Conservation (phyloP, 177 flowering plant species). For the Vitis hybrid region DNA sequence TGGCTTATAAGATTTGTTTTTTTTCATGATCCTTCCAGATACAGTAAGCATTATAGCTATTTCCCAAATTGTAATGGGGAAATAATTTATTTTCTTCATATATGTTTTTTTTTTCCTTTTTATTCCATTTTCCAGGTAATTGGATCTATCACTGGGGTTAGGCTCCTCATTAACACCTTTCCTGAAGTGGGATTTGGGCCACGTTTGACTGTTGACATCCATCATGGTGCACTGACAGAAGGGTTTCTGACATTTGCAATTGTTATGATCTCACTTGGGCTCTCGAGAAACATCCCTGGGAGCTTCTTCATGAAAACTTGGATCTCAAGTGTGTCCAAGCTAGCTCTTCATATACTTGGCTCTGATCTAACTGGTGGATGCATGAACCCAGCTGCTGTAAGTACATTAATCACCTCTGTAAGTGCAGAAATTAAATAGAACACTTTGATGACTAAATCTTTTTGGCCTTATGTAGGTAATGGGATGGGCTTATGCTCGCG, state of each 20-base stretch:
- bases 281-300: slow-evolving; percentile 48
- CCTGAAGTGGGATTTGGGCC: slow-evolving; percentile 76
- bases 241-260: slow-evolving; percentile 65
- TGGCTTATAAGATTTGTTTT: no score
- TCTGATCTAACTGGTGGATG: slow-evolving; percentile 87
- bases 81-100: neutral
- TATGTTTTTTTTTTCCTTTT: neutral
- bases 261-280: slow-evolving; percentile 51
- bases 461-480: slow-evolving; percentile 44
- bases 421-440: neutral
- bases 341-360: slow-evolving; percentile 73
- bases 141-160: slow-evolving; percentile 72
- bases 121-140: slow-evolving; percentile 36
- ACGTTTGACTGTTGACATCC: slow-evolving; percentile 58
- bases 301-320: slow-evolving; percentile 76
- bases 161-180: slow-evolving; percentile 43
- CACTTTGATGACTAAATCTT: neutral
- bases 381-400: slow-evolving; percentile 94
- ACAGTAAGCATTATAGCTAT: no score
- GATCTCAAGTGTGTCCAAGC: slow-evolving; percentile 73
- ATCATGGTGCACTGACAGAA: slow-evolving; percentile 78
- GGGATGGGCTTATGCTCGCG: slow-evolving; percentile 94
- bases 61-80: no score
- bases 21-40: no score
- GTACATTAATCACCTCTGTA: slow-evolving; percentile 17